Percentiles rank a stretch among this genome's conserved stretches.
Evolutionary conservation across 176 grass and related monocot genomes (phyloP).

Genomic region (Microstegium vimineum): DNA sequence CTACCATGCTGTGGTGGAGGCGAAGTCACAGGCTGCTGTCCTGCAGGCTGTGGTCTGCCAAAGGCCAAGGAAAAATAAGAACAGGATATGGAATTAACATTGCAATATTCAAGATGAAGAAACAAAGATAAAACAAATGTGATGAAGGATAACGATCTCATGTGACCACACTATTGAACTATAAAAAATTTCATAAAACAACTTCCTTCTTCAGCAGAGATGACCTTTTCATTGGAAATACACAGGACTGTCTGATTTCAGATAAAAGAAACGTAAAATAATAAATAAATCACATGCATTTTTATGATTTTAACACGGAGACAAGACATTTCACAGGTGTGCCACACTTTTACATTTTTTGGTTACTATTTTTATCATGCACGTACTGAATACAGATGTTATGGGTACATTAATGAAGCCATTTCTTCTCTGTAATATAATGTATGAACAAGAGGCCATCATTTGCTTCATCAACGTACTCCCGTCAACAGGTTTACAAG

Average conservation of each 20-base stretch:
- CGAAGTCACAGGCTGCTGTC: too few relatives aligned
- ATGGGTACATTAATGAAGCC: too few relatives aligned
- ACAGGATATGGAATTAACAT: too few relatives aligned
- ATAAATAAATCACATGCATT: not conserved
- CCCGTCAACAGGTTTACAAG: not conserved
- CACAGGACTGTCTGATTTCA: not conserved
- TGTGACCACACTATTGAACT: not conserved
- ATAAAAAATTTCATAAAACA: not conserved
- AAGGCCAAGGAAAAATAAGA: too few relatives aligned
- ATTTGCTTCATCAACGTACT: not conserved
- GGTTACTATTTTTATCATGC: too few relatives aligned
- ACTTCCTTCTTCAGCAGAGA: not conserved
- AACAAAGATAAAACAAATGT: not conserved
- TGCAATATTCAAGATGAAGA: not conserved
- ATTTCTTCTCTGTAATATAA: not conserved
- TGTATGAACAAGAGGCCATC: not conserved
- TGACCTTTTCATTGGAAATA: not conserved
- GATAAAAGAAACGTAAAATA: not conserved
- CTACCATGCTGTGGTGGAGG: too few relatives aligned
- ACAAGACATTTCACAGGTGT: too few relatives aligned
- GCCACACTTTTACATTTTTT: too few relatives aligned
- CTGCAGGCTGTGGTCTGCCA: too few relatives aligned
- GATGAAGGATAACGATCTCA: not conserved
- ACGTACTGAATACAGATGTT: too few relatives aligned
- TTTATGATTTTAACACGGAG: not conserved